Percentiles rank a stretch among this genome's conserved stretches.
Evolutionary conservation across 2,329 filamentous ascomycete species (phyloP).

Genomic region (Ophiostoma pallidulum): DNA sequence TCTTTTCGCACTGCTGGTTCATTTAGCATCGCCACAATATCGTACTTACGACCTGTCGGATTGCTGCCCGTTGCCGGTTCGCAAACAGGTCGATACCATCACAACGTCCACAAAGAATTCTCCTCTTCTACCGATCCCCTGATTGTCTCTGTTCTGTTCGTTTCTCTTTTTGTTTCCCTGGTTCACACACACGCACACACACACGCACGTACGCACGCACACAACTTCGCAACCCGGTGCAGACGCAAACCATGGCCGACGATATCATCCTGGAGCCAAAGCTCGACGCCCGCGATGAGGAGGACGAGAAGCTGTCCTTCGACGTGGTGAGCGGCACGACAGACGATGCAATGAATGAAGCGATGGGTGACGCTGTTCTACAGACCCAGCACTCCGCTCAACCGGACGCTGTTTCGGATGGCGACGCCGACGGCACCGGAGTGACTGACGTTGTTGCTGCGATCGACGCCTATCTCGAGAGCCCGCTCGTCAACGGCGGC

Average conservation of each 20-base stretch:
- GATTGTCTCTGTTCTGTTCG: neutral
- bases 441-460: constrained; percentile 3
- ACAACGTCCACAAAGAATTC: no score
- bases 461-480: constrained; percentile 7
- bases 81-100: neutral
- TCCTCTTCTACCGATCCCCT: neutral
- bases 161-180: neutral
- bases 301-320: no score
- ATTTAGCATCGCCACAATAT: no score
- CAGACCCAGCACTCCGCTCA: no score
- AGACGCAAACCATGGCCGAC: constrained; percentile 15
- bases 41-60: no score
- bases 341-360: no score
- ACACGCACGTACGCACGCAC: no score
- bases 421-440: neutral
- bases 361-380: no score
- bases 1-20: no score
- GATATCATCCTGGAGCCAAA: constrained; percentile 39
- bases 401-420: neutral
- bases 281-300: constrained; percentile 27
- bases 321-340: no score
- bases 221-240: no score
- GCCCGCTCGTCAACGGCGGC: neutral
- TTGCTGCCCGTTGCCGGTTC: neutral
- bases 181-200: neutral